Conservation (phyloP, 139 green algal species). For the Nannochloris sp. region DNA sequence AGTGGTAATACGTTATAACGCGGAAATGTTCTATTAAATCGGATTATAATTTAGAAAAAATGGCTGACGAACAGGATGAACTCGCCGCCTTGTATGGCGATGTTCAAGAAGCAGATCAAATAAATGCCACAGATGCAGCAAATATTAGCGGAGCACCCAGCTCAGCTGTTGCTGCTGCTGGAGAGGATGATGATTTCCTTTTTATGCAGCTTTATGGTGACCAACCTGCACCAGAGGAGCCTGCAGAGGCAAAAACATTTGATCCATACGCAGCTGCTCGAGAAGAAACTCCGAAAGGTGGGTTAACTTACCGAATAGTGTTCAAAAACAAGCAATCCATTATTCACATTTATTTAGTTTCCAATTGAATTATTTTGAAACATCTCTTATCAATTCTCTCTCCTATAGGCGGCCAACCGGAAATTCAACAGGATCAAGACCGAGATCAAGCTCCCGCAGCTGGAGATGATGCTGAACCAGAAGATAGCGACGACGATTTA, state of each 20-base stretch:
- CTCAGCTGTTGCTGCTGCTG: too few relatives aligned
- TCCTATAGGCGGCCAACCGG: too few relatives aligned
- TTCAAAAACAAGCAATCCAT: too few relatives aligned
- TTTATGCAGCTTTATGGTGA: conserved; percentile 28
- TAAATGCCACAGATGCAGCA: conserved; percentile 53
- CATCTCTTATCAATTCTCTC: too few relatives aligned
- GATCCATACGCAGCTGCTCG: background rate
- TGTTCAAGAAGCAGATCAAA: conserved; percentile 29
- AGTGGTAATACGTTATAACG: too few relatives aligned
- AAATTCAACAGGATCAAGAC: background rate
- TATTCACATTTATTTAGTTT: too few relatives aligned
- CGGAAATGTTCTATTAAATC: too few relatives aligned
- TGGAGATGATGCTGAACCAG: background rate
- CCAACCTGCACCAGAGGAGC: background rate
- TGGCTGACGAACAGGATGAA: background rate
- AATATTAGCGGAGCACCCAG: conserved; percentile 67
- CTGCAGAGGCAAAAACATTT: background rate
- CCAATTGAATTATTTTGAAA: too few relatives aligned
- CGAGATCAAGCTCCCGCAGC: background rate
- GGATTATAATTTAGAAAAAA: background rate
- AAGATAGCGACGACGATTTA: conserved; percentile 17
- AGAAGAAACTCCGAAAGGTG: too few relatives aligned
- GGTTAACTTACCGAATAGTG: too few relatives aligned
- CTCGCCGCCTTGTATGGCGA: background rate
- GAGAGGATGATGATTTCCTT: conserved; percentile 22